Evolutionary conservation across 805 yeast species (phyloP).

Genomic region (Sugiyamaella marilandica): DNA sequence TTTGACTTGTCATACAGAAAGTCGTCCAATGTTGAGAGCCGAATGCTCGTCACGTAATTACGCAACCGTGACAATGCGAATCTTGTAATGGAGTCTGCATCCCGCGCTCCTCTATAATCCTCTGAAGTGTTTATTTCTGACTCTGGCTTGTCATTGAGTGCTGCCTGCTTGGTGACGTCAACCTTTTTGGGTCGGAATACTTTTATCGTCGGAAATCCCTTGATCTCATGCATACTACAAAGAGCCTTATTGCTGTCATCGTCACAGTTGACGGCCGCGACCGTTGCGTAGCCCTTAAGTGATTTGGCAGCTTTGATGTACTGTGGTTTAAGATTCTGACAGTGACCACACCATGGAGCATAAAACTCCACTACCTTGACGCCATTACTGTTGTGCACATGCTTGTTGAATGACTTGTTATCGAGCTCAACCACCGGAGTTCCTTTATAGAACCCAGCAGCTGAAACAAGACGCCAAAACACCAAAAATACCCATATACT

Average conservation of each 20-base stretch:
- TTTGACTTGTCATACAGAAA: slow-evolving; percentile 24
- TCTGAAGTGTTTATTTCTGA: slow-evolving; percentile 15
- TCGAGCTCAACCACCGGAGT: slow-evolving; percentile 54
- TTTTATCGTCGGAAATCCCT: slow-evolving; percentile 81
- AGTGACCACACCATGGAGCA: slow-evolving; percentile 99
- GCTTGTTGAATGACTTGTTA: slow-evolving; percentile 52
- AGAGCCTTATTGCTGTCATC: slow-evolving; percentile 57
- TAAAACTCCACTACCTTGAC: slow-evolving; percentile 84
- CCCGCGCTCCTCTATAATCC: slow-evolving; percentile 31
- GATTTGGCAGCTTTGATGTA: slow-evolving; percentile 59
- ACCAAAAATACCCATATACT: background rate
- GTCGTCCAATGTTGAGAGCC: slow-evolving; percentile 18
- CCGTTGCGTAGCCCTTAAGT: slow-evolving; percentile 40
- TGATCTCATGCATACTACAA: slow-evolving; percentile 60
- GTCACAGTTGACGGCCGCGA: slow-evolving; percentile 79
- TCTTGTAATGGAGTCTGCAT: slow-evolving; percentile 24
- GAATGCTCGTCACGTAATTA: slow-evolving; percentile 28
- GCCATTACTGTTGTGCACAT: slow-evolving; percentile 64
- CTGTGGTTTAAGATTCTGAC: slow-evolving; percentile 79
- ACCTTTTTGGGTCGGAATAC: slow-evolving; percentile 77
- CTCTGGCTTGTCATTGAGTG: slow-evolving; percentile 20
- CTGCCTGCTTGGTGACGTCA: slow-evolving; percentile 8
- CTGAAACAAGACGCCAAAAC: background rate
- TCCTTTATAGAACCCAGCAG: slow-evolving; percentile 35
- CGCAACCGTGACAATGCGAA: slow-evolving; percentile 27